Evolutionary conservation across 2,329 filamentous ascomycete genomes (phyloP).

Genomic region (Fusarium citri): DNA sequence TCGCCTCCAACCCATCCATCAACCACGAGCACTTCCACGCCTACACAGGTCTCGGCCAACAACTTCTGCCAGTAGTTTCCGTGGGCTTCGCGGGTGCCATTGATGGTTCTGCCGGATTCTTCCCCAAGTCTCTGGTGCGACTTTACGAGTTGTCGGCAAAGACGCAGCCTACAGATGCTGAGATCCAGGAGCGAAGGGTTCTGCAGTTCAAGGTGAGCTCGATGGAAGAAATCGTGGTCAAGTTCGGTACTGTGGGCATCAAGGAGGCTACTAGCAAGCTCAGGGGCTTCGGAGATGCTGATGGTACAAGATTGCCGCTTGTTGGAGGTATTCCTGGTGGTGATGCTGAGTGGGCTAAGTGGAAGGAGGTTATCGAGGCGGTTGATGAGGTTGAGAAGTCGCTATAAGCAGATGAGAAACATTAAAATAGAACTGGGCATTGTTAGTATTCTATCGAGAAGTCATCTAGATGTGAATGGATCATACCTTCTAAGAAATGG

Average conservation of each 20-base stretch:
- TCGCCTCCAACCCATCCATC: slow-evolving; percentile 69
- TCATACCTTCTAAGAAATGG: not conserved
- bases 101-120: slow-evolving; percentile 71
- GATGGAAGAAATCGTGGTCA: slow-evolving; percentile 71
- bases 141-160: slow-evolving; percentile 62
- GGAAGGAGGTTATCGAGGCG: slow-evolving; percentile 58
- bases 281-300: slow-evolving; percentile 68
- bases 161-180: slow-evolving; percentile 51
- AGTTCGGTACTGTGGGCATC: slow-evolving; percentile 71
- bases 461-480: not conserved
- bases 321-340: slow-evolving; percentile 68
- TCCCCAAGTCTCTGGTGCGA: slow-evolving; percentile 69
- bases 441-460: not conserved
- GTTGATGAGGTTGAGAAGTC: slow-evolving; percentile 58
- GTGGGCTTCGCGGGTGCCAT: slow-evolving; percentile 71
- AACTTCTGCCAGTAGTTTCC: slow-evolving; percentile 69
- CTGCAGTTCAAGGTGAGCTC: slow-evolving; percentile 71
- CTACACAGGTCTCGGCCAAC: slow-evolving; percentile 74
- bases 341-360: slow-evolving; percentile 67
- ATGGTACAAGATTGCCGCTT: slow-evolving; percentile 70
- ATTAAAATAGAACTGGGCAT: not conserved
- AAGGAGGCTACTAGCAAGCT: slow-evolving; percentile 71
- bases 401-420: slow-evolving; percentile 18
- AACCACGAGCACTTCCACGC: slow-evolving; percentile 69
- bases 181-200: slow-evolving; percentile 61